Evolutionary conservation across 2,329 filamentous ascomycete species (phyloP).

Genomic region (Pseudocercospora crystallina): DNA sequence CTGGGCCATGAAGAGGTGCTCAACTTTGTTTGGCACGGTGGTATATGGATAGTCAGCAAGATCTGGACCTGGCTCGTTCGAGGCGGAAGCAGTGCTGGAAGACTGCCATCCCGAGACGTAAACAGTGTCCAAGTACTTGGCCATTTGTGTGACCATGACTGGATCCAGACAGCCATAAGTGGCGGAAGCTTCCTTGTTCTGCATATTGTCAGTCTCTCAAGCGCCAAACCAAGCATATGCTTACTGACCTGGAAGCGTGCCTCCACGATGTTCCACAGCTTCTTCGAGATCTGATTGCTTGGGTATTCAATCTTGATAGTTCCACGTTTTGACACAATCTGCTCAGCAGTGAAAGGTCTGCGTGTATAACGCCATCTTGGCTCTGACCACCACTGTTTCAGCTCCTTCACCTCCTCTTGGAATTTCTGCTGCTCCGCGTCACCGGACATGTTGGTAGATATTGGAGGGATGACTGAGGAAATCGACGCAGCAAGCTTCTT

Average conservation of each 20-base stretch:
- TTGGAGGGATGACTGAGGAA: slow-evolving; percentile 29
- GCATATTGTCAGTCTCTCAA: slow-evolving; percentile 1
- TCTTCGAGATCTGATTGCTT: slow-evolving; percentile 85
- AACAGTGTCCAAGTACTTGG: slow-evolving; percentile 96
- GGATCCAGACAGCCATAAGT: slow-evolving; percentile 98
- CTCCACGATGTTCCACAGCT: slow-evolving; percentile 91
- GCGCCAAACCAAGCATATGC: no score
- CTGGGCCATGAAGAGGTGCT: slow-evolving; percentile 96
- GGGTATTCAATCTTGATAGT: slow-evolving; percentile 89
- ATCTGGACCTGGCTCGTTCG: slow-evolving; percentile 95
- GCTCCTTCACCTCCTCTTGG: slow-evolving; percentile 77
- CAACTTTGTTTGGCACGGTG: slow-evolving; percentile 96
- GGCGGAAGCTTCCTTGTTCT: slow-evolving; percentile 84
- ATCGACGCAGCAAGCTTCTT: slow-evolving; percentile 35
- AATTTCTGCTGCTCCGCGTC: slow-evolving; percentile 72
- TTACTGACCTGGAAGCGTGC: slow-evolving; percentile 71
- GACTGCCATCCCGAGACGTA: slow-evolving; percentile 99
- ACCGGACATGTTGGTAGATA: slow-evolving; percentile 28
- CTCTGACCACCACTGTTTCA: slow-evolving; percentile 93
- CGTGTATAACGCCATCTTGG: slow-evolving; percentile 91
- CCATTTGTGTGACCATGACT: slow-evolving; percentile 99
- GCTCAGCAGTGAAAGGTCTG: slow-evolving; percentile 90
- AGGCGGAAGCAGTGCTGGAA: slow-evolving; percentile 90
- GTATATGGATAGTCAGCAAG: slow-evolving; percentile 93
- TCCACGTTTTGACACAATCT: slow-evolving; percentile 94